Evolutionary conservation across 2,329 filamentous ascomycete species (phyloP), one percentile per base, ranked within the genome.

Genomic region (Ciborinia camelliae): DNA sequence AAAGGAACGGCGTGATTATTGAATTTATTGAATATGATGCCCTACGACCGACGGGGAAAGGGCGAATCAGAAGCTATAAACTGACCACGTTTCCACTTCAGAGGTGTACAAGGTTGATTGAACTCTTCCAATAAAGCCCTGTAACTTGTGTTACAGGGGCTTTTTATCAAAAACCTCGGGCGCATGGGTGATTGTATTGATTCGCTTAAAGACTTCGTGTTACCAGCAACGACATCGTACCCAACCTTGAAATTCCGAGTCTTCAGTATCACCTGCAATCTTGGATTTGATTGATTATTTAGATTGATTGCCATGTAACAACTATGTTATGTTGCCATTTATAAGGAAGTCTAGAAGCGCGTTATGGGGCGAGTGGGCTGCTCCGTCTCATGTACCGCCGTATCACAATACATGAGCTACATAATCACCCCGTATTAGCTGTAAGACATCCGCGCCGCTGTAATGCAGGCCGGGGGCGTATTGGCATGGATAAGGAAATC

Each of bases 71-170:
- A 51, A 39, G 8, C 2, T 26, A n/a, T 18, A 26, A 10, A 14
- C 15, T 3, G 5, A 41, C 32, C 62, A 63, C 62, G 62, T 63
- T 63, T 41, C 9, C 23, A 15, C 9, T 58, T 58, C 30, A 63
- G 12, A 63, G 60, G 51, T 37, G 7, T 28, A 37, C 51, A 48
- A 37, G 30, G 51, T 57, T 55, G 14, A 1, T 26, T 41, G n/a
- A 10, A 20, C n/a, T 10, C 10, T 18, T 10, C 48, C 12, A 54
- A 62, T 54, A 26, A 48, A 45, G 60, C 60, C 60, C 39, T 45
- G 50, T 43, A 28, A 20, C 15, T 23, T 5, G 5, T 32, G 4
- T 18, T 30, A 47, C 55, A 23, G 55, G 20, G 28, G 20, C 6
- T 23, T 1, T 57, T 23, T 45, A 57, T 54, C 50, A 45, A 26